Evolutionary conservation across 2,329 filamentous ascomycete species (phyloP).

Genomic region (Colletotrichum sp.): DNA sequence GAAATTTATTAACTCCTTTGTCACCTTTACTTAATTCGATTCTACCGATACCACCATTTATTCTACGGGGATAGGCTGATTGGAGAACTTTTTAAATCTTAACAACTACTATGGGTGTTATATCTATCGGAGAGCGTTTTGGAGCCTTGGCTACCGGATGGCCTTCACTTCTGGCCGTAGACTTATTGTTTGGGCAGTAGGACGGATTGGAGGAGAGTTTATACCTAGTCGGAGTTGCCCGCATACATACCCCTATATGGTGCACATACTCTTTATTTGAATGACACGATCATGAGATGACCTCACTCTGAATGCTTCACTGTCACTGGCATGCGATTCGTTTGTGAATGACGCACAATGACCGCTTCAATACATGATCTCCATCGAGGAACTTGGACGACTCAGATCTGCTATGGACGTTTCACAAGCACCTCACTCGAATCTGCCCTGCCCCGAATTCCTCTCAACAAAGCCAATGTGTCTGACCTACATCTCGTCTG

Average conservation of each 20-base stretch:
- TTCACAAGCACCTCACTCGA: neutral
- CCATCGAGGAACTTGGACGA: neutral
- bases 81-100: slow-evolving; percentile 22
- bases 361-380: neutral
- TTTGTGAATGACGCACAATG: neutral
- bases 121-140: neutral
- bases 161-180: slow-evolving; percentile 19
- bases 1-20: neutral
- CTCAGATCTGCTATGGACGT: neutral
- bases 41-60: slow-evolving; percentile 21
- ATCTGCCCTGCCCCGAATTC: neutral
- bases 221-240: slow-evolving; percentile 12
- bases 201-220: slow-evolving; percentile 9
- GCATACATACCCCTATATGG: slow-evolving; percentile 16
- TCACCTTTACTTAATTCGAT: slow-evolving; percentile 20
- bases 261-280: slow-evolving; percentile 19
- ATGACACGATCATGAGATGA: slow-evolving; percentile 20
- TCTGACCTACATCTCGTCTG: neutral
- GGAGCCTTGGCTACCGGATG: slow-evolving; percentile 18
- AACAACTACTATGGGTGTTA: neutral
- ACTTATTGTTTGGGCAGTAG: neutral
- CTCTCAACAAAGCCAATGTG: neutral
- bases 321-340: neutral
- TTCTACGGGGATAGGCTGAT: slow-evolving; percentile 30
- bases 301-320: neutral